Evolutionary conservation across 2,329 filamentous ascomycete species (phyloP), one percentile per base, ranked within the genome.

Genomic region (Aspergillus chevalieri): DNA sequence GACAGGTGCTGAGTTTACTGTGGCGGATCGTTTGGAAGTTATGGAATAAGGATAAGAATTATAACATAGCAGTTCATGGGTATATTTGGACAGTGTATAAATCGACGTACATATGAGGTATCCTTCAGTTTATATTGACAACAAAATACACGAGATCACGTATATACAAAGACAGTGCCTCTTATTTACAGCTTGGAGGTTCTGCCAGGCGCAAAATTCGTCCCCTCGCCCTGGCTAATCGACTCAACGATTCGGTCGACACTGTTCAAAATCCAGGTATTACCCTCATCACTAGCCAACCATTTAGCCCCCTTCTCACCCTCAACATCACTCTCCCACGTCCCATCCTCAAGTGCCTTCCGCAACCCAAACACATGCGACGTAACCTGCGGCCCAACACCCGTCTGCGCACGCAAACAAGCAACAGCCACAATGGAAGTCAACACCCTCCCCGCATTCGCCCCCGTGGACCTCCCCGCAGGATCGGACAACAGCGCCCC

Each of bases 291-390:
- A 28, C 76, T 76, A 1, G 82, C 82, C 58, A 85, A 65, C 83
- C 83, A 86, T 57, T 73, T 69, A 1, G 75, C 78, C 1, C 75
- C 80, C 50, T 78, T 70, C 7, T 77, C 77, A 1, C 74, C 76
- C 55, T 80, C 71, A 44, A 74, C 72, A 48, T 78, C 77, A 46
- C 69, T 65, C 34, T 69, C 77, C 66, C 68, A 78, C 17, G 73
- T 74, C 1, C 84, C 86, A 65, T 89, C 84, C 55, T 86, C 82
- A 46, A 86, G 76, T 1, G 82, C 86, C 73, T 93, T 93, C 51
- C 86, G 71, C 68, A 94, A 64, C 0, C 89, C 89, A 71, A 90
- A 92, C 0, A 93, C 77, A 68, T 94, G 89, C 57, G 84, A 89
- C 15, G 86, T 71, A 10, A 94, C 87, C 74, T 93, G 89, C 1